Base-by-base conservation (phyloP, 176 grass and related monocot species). In the Elymus sibiricus region DNA sequence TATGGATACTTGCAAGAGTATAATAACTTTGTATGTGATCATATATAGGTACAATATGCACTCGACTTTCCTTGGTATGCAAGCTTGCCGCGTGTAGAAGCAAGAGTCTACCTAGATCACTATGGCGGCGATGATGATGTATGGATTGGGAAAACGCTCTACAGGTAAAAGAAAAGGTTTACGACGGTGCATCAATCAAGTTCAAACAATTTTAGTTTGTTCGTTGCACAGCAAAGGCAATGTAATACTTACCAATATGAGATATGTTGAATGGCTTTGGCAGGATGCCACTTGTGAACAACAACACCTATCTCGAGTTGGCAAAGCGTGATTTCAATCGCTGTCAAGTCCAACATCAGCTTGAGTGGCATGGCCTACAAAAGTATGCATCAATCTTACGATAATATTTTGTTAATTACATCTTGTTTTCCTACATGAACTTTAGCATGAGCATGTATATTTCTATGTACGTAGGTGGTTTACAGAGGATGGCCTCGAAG, bases 111-210 rank as follows among this genome's bases (percentile, higher is more conserved):
- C 58, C n/a, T 99, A 4, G 90, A 94, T 16, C 97, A 99, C 44
- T 99, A 99, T 74, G 97, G 97, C 4, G 97, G 94, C 4, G 82
- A 84, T 0, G 24, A 87, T 26, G 97, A 99, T 76, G 58, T 96
- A 0, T 99, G 97, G 97, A 96, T 99, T 26, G 97, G 97, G 35
- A 99, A 99, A 75, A 96, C 97, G 3, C 88, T 99, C 63, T 99
- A 99, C 69, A 91, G 90, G 97, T 98, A 87, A 66, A 9, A 14
- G 44, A 13, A 81, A 65, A 5, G 13, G 78, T 16, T 17, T 14
- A 31, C 8, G 39, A 32, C 6, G 26, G 4, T 46, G 1, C 9
- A 81, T 22, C 19, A 58, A 19, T 62, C 8, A 44, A 22, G 34
- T 55, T 65, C 25, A 71, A 90, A 74, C 17, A 65, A 71, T 19